Evolutionary conservation across 2,329 filamentous ascomycete genomes (phyloP).

Genomic region (Didymella sp.): DNA sequence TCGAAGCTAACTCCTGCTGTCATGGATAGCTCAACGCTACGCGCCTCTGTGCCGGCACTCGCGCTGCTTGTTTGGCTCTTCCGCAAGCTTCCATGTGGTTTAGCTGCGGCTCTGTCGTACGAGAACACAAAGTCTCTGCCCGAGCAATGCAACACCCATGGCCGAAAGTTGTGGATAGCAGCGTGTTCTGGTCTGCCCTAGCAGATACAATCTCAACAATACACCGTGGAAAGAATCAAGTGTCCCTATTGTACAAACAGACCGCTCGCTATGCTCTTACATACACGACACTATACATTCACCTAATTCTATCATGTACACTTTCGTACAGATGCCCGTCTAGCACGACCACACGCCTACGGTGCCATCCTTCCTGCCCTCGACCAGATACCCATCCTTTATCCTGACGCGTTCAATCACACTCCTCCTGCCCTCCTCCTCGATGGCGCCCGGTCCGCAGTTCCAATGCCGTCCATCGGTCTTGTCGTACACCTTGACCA

Average conservation of each 20-base stretch:
- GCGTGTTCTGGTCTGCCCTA: background rate
- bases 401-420: slow-evolving; percentile 84
- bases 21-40: slow-evolving; percentile 11
- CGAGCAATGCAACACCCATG: background rate
- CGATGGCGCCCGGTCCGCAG: slow-evolving; percentile 81
- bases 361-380: slow-evolving; percentile 85
- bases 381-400: slow-evolving; percentile 91
- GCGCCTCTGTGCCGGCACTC: background rate
- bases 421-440: slow-evolving; percentile 64
- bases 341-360: slow-evolving; percentile 79
- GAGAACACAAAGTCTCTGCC: background rate
- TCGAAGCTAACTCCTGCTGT: slow-evolving; percentile 6
- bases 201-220: background rate
- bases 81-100: slow-evolving; percentile 25
- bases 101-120: slow-evolving; percentile 18
- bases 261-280: slow-evolving; percentile 19
- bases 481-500: slow-evolving; percentile 98
- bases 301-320: background rate
- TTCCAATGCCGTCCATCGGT: slow-evolving; percentile 96
- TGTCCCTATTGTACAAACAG: slow-evolving; percentile 13
- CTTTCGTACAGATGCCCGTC: background rate
- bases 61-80: slow-evolving; percentile 14
- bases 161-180: background rate
- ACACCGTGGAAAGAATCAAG: background rate
- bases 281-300: slow-evolving; percentile 15